Percentiles rank a stretch among this genome's conserved stretches.
Evolutionary conservation across 495 filamentous ascomycete genomes (phyloP).

Genomic region (Friedmanniomyces endolithicus): DNA sequence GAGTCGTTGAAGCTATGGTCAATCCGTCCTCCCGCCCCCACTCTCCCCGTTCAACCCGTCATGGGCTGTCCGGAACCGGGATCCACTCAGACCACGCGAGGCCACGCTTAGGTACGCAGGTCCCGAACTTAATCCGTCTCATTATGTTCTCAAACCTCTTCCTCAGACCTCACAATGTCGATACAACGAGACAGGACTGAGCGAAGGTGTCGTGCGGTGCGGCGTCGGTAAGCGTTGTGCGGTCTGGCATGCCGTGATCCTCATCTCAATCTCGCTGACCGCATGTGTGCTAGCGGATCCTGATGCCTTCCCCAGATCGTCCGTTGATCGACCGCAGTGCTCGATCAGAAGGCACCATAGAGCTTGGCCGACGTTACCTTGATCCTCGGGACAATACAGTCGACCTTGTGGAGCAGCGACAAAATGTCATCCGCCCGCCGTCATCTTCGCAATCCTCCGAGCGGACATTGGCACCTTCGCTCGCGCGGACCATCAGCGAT

Average conservation of each 20-base stretch:
- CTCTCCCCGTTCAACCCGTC: background rate
- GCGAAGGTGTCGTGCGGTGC: background rate
- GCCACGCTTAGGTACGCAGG: background rate
- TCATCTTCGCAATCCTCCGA: background rate
- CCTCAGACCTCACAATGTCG: background rate
- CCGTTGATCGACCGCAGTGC: background rate
- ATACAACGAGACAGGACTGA: background rate
- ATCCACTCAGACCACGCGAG: background rate
- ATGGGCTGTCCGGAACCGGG: background rate
- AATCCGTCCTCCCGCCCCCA: no score
- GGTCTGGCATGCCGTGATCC: background rate
- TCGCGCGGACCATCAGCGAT: constrained; percentile 2
- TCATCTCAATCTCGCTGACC: background rate
- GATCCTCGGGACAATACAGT: background rate
- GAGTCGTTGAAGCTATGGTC: no score
- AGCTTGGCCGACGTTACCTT: constrained; percentile 3
- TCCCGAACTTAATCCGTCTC: background rate
- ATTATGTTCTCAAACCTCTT: background rate
- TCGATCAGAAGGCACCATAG: background rate
- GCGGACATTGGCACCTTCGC: background rate
- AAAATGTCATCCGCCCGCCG: background rate
- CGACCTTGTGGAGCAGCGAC: background rate
- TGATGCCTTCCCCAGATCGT: constrained; percentile 5
- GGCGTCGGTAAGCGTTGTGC: background rate
- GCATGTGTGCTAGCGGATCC: constrained; percentile 1